A percentile compares a stretch with the other conserved stretches of the same genome.
phyloP scores from a whole-genome alignment of 2,329 filamentous ascomycete genomes.

The Diaporthe amygdali region DNA sequence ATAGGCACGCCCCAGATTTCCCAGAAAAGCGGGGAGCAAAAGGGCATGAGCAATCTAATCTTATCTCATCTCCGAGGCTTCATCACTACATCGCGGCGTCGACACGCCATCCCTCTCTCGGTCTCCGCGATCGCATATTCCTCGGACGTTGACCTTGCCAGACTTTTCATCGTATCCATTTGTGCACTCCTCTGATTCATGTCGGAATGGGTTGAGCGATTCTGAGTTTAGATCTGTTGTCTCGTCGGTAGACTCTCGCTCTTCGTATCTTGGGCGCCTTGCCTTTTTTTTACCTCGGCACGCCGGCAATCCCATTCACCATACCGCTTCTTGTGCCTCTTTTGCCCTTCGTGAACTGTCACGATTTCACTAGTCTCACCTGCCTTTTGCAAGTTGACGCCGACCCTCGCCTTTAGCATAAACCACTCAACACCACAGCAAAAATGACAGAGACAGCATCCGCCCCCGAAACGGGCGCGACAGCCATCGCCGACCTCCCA shows the following conservation, averaged over 20 bases:
- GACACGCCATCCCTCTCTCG: not conserved
- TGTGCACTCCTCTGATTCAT: not conserved
- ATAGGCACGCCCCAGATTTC: not conserved
- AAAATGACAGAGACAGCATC: slow-evolving; percentile 23
- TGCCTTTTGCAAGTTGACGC: not conserved
- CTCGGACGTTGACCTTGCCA: not conserved
- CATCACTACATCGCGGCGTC: not conserved
- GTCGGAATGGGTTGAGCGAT: not conserved
- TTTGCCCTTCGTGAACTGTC: not conserved
- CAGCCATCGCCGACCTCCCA: slow-evolving; percentile 39
- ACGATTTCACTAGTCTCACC: not conserved
- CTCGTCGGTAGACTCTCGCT: not conserved
- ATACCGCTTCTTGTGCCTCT: not conserved
- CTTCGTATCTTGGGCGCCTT: not conserved
- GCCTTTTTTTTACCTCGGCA: not conserved
- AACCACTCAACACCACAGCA: not conserved
- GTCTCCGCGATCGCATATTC: not conserved
- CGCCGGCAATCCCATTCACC: not conserved
- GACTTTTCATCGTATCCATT: not conserved
- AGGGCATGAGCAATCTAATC: not conserved
- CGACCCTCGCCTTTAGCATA: not conserved
- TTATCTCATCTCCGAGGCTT: slow-evolving; percentile 15
- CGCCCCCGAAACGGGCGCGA: slow-evolving; percentile 14
- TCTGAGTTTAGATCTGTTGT: not conserved
- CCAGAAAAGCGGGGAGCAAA: not conserved